These are phyloP conservation scores for Meyerozyma carpophila DNA, from an alignment of 1,139 yeast species.

Conservation along the genomic window DNA sequence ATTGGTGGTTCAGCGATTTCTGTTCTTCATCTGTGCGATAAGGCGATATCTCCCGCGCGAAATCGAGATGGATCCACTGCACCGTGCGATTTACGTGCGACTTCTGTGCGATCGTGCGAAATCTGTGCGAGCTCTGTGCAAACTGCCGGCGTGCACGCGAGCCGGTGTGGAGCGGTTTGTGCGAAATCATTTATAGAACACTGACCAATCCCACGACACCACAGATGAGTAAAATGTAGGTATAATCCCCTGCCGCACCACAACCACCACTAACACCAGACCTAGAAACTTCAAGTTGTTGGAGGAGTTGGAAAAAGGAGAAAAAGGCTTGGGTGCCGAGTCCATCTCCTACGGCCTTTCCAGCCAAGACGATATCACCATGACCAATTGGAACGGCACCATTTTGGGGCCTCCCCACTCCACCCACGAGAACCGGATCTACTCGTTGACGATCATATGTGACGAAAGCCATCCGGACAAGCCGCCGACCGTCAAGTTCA, in stretches of 20 bases:
- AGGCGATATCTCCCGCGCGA: background rate
- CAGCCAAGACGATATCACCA: conserved; percentile 82
- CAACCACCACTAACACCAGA: conserved; percentile 27
- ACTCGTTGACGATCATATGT: conserved; percentile 75
- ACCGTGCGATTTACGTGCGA: background rate
- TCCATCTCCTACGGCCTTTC: conserved; percentile 91
- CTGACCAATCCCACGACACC: background rate
- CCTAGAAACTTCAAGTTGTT: conserved; percentile 91
- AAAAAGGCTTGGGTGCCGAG: conserved; percentile 95
- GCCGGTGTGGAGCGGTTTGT: background rate
- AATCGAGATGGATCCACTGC: too few relatives aligned
- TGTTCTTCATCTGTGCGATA: background rate
- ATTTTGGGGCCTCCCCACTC: conserved; percentile 97
- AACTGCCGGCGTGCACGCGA: background rate
- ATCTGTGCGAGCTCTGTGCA: too few relatives aligned
- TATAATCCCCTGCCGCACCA: background rate
- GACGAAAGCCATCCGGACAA: conserved; percentile 81
- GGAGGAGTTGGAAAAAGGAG: conserved; percentile 97
- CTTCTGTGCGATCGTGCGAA: too few relatives aligned
- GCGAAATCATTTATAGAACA: background rate
- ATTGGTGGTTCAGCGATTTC: too few relatives aligned
- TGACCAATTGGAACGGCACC: conserved; percentile 96
- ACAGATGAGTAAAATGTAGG: background rate
- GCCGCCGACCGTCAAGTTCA: conserved; percentile 79
- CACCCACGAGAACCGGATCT: conserved; percentile 88